Conservation (phyloP, 805 yeast species). For the Groenewaldozyma salmanticensis region DNA sequence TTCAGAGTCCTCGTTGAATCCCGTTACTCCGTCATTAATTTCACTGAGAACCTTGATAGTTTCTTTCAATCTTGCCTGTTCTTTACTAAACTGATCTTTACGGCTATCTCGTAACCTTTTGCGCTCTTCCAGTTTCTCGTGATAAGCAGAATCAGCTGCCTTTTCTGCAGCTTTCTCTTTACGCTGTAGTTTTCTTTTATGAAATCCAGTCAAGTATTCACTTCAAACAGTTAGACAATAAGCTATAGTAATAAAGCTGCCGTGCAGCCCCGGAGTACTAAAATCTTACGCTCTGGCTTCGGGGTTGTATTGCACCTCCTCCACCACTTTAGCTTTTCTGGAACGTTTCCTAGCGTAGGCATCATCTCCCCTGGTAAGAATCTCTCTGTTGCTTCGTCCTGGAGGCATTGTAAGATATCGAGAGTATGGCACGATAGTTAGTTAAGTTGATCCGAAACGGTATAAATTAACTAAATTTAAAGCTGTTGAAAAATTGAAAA, state of each 20-base stretch:
- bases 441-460: too few relatives aligned
- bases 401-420: slow-evolving; percentile 9
- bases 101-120: slow-evolving; percentile 61
- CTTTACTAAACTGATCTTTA: slow-evolving; percentile 53
- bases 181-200: slow-evolving; percentile 82
- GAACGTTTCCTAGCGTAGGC: slow-evolving; percentile 59
- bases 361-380: slow-evolving; percentile 75
- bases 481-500: too few relatives aligned
- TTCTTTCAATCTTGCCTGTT: slow-evolving; percentile 48
- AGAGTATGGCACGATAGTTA: too few relatives aligned
- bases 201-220: slow-evolving; percentile 90
- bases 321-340: slow-evolving; percentile 54
- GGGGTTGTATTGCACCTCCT: slow-evolving; percentile 77
- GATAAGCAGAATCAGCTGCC: slow-evolving; percentile 66
- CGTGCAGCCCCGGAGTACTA: neutral
- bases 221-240: slow-evolving; percentile 14
- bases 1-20: slow-evolving; percentile 18
- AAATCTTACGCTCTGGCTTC: slow-evolving; percentile 46
- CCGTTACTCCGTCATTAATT: slow-evolving; percentile 21
- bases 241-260: neutral
- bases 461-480: too few relatives aligned
- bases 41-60: slow-evolving; percentile 30
- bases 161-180: slow-evolving; percentile 76
- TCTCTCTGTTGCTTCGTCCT: slow-evolving; percentile 58
- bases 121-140: slow-evolving; percentile 67